Evolutionary conservation across 345 rosid species (phyloP).

Genomic region (Citrus reticulata): DNA sequence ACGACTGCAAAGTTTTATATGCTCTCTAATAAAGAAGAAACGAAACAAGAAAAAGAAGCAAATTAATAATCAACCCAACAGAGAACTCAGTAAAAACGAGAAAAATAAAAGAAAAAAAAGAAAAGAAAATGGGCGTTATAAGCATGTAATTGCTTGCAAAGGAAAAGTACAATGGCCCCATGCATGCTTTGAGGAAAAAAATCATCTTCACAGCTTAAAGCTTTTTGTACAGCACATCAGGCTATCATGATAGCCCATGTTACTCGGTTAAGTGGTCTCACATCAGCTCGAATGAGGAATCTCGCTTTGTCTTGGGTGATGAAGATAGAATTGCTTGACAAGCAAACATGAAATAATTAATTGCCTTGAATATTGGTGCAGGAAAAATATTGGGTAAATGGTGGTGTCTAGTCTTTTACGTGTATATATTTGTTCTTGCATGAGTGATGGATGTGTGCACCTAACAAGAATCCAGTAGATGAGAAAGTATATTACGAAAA

Average conservation of each 20-base stretch:
- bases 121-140: not conserved
- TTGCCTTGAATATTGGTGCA: not conserved
- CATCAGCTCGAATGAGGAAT: not conserved
- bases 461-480: not conserved
- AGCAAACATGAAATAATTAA: not conserved
- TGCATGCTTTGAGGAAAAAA: not conserved
- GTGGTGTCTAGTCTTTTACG: not conserved
- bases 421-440: not conserved
- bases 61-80: too few species aligned
- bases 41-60: not conserved
- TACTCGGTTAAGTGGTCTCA: not conserved
- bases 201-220: not conserved
- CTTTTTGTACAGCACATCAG: conserved; percentile 12
- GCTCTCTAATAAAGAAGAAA: not conserved
- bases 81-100: not conserved
- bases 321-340: not conserved
- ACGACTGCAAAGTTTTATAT: not conserved
- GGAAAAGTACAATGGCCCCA: conserved; percentile 25
- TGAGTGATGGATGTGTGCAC: too few species aligned
- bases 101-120: not conserved
- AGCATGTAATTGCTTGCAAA: conserved; percentile 20
- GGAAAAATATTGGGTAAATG: too few species aligned
- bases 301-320: not conserved
- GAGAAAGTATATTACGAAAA: too few species aligned
- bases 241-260: conserved; percentile 21